Evolutionary conservation across 1,284 basidiomycete genomes (phyloP).

Genomic region (Fomitopsis betulina): DNA sequence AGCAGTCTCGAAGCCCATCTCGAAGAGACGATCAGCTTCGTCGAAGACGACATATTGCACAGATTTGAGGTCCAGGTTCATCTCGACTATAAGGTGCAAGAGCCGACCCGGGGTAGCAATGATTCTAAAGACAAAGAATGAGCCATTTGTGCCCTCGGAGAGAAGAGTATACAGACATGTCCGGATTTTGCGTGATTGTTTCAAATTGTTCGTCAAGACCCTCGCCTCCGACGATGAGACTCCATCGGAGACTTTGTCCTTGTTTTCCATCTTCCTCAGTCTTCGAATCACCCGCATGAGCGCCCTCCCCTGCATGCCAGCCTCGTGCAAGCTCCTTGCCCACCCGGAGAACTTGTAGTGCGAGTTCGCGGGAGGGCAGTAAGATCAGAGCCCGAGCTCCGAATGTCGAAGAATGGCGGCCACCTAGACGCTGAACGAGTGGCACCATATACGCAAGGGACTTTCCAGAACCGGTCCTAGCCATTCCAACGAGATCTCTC

Average conservation of each 20-base stretch:
- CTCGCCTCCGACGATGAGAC: conserved; percentile 94
- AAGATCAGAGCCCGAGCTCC: conserved; percentile 89
- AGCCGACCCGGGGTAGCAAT: conserved; percentile 98
- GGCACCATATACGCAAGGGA: conserved; percentile 96
- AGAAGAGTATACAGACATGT: conserved; percentile 63
- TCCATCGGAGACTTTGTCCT: conserved; percentile 82
- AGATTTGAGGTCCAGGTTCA: conserved; percentile 90
- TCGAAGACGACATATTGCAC: conserved; percentile 95
- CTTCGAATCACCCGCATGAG: conserved; percentile 63
- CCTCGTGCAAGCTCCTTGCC: conserved; percentile 91
- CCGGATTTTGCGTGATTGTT: conserved; percentile 92
- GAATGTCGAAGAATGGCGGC: conserved; percentile 75
- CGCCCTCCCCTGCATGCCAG: conserved; percentile 57
- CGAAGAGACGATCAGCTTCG: conserved; percentile 96
- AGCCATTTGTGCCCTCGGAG: conserved; percentile 12
- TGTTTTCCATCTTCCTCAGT: conserved; percentile 51
- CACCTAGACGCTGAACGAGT: conserved; percentile 83
- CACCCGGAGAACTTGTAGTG: conserved; percentile 90
- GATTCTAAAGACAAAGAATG: conserved; percentile 48
- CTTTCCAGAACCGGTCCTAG: conserved; percentile 97
- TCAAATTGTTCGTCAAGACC: conserved; percentile 96
- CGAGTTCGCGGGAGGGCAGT: conserved; percentile 91
- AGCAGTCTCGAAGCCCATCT: conserved; percentile 95
- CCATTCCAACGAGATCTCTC: conserved; percentile 97
- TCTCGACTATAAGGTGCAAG: conserved; percentile 93